phyloP scores from a whole-genome alignment of 805 yeast species.

The Cyberlindnera meyerae region DNA sequence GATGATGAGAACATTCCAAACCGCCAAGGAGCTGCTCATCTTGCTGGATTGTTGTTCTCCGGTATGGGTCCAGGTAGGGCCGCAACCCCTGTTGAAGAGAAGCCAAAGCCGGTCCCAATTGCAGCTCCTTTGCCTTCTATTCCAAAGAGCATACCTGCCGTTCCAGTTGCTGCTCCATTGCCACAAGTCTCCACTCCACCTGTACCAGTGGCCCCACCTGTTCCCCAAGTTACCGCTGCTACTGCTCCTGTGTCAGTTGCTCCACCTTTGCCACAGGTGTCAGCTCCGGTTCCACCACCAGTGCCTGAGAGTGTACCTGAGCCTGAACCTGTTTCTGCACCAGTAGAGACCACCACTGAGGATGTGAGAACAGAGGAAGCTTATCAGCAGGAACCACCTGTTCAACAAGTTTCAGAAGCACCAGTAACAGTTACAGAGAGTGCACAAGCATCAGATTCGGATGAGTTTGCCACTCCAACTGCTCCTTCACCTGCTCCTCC shows the following conservation, averaged over 20 bases:
- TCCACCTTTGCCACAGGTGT: slow-evolving; percentile 8
- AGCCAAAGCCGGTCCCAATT: too few relatives aligned
- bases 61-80: slow-evolving; percentile 25
- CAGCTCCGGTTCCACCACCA: slow-evolving; percentile 21
- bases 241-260: slow-evolving; percentile 8
- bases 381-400: too few relatives aligned
- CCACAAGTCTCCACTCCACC: slow-evolving; percentile 20
- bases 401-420: too few relatives aligned
- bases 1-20: slow-evolving; percentile 31
- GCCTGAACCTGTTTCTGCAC: too few relatives aligned
- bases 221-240: slow-evolving; percentile 4
- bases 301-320: too few relatives aligned
- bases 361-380: too few relatives aligned
- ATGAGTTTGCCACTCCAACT: slow-evolving; percentile 17
- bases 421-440: too few relatives aligned
- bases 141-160: slow-evolving; percentile 19
- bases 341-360: too few relatives aligned
- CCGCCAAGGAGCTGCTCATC: slow-evolving; percentile 28
- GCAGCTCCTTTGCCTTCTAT: slow-evolving; percentile 17
- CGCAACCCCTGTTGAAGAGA: slow-evolving; percentile 5
- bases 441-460: slow-evolving; percentile 7
- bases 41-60: slow-evolving; percentile 25
- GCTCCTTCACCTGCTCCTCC: slow-evolving; percentile 26
- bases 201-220: slow-evolving; percentile 10
- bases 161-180: slow-evolving; percentile 25